Evolutionary conservation across 345 rosid genomes (phyloP).

Genomic region (Populus tremula): DNA sequence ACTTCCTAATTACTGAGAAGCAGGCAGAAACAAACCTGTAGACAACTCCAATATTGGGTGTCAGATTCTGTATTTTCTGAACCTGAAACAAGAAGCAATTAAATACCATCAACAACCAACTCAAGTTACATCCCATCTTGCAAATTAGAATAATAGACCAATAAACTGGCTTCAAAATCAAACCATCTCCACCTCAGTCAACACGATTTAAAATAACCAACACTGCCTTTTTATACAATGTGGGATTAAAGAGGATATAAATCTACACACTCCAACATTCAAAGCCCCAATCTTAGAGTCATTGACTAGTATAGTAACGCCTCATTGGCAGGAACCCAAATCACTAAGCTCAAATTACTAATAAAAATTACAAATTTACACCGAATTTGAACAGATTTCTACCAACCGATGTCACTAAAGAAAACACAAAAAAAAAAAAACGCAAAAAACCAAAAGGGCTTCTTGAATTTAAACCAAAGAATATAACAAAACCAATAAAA

Average conservation of each 20-base stretch:
- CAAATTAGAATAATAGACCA: neutral
- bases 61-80: constrained; percentile 81
- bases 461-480: neutral
- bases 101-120: neutral
- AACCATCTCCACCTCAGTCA: neutral
- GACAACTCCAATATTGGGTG: constrained; percentile 94
- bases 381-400: neutral
- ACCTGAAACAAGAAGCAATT: constrained; percentile 43
- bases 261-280: neutral
- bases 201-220: neutral
- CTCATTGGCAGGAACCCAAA: neutral
- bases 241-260: neutral
- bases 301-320: neutral
- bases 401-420: neutral
- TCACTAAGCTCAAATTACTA: no score
- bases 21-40: constrained; percentile 57
- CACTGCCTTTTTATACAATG: neutral
- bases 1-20: neutral
- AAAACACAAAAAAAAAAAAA: neutral
- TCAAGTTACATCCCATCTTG: neutral
- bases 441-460: neutral
- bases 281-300: neutral
- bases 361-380: neutral
- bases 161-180: neutral
- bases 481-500: neutral